Evolutionary conservation across 2,329 filamentous ascomycete genomes (phyloP), one percentile per base, ranked within the genome.

Genomic region (Fusarium pilosicola): DNA sequence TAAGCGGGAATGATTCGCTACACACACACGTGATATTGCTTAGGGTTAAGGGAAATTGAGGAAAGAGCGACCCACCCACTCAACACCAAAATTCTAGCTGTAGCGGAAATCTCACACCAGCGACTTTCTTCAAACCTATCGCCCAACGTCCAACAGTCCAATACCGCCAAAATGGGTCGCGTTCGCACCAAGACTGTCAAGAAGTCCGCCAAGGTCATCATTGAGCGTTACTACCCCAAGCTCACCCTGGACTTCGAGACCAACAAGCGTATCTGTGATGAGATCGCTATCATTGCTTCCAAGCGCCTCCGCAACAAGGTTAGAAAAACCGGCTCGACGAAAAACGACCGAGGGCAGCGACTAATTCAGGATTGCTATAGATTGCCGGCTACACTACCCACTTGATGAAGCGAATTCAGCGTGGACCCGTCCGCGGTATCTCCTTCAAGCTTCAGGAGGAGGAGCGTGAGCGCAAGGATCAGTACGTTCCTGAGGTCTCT

Each of bases 401-500:
- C 85, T 86, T 97, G 87, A 99, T 99, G 97, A 98, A 98, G 93
- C 96, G 96, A 88, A 99, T 99, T 82, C 96, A 98, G 91, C 95
- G 96, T 86, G 96, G 96, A 78, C 96, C 96, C 78, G 96, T 99
- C 87, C 97, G 96, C 82, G 96, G 96, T 90, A 99, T 99, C 88
- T 99, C 97, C 87, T 99, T 99, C 95, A 99, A 99, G 92, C 94
- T 99, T 73, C 96, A 99, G 89, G 96, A 99, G 90, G 96, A 99
- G 90, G 96, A 99, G 93, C 94, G 96, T 91, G 96, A 99, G 90
- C 93, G 96, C 86, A 99, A 99, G 94, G 96, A 99, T 90, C 96
- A 99, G 90, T 99, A 98, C 90, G 96, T 99, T 78, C 96, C 96
- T 83, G 96, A 99, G 89, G 90, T 99, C 81, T 99, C 97, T 72